A percentile compares a stretch with the other conserved stretches of the same genome.
Conservation (phyloP, 441 rosid species). For the Arabidopsis hybrid region DNA sequence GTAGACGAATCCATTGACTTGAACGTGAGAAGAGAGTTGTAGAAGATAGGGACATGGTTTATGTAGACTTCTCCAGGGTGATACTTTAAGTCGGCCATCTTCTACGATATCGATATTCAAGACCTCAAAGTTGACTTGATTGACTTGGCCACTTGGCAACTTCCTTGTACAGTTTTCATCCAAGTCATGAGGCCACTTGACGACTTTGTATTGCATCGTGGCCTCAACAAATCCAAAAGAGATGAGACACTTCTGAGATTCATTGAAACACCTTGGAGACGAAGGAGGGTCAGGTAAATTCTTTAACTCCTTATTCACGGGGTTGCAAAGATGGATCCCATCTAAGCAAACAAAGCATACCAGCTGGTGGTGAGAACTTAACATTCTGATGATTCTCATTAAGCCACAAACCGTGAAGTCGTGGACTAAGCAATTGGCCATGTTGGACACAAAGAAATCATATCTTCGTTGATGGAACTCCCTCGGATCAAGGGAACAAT, state of each 20-base stretch:
- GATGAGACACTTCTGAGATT: not conserved
- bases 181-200: constrained; percentile 6
- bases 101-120: not conserved
- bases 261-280: too few species aligned
- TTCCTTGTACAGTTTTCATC: constrained; percentile 3
- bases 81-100: constrained; percentile 7
- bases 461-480: too few species aligned
- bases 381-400: not conserved
- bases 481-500: constrained; percentile 1
- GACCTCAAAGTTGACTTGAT: not conserved
- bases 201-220: constrained; percentile 15
- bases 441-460: not conserved
- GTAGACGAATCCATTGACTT: constrained; percentile 6
- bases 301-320: not conserved
- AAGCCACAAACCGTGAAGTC: not conserved
- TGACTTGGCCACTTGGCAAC: constrained; percentile 6
- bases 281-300: not conserved
- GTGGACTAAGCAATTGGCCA: not conserved
- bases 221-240: constrained; percentile 27
- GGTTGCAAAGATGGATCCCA: not conserved
- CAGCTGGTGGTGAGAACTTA: constrained; percentile 5
- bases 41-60: constrained; percentile 3
- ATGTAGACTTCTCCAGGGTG: constrained; percentile 1
- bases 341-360: not conserved
- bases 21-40: constrained; percentile 17